Evolutionary conservation across 768 basidiomycete genomes (phyloP), one percentile per base, ranked within the genome.

Genomic region (Amanita fuliginea): DNA sequence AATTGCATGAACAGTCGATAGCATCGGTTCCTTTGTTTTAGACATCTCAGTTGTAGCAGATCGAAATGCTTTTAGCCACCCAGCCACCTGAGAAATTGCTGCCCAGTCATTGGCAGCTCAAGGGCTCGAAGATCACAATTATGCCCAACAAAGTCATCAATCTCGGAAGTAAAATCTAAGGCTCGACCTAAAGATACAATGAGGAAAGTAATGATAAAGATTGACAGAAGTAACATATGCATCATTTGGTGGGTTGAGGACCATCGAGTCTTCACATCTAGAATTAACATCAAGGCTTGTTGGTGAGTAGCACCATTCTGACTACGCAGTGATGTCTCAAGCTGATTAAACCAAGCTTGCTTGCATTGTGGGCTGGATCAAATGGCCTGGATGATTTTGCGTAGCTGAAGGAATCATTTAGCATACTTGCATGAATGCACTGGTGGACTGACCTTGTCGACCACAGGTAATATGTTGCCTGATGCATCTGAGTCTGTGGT

Each of bases 181-280:
- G 64, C 62, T 24, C 59, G 60, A 14, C 53, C 63, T 66, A 44
- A 9, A 47, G 19, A 49, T 18, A 47, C 16, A 26, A 26, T 41
- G n/a, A 11, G 10, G 30, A 24, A 46, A 8, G 28, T 51, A 21
- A 13, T 22, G 40, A 5, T 28, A 44, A 49, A 9, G 47, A 8
- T 30, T 19, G 52, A 48, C 30, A 14, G 13, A 50, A 28, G 13
- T 9, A 19, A 54, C 60, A 26, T 47, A 67, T 60, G 51, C 6
- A 67, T 56, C 64, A 67, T 66, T 19, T 62, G 56, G 47, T 64
- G 60, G 19, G 64, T 64, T n/a, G 64, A 67, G 1, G 60, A 58
- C 66, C 66, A 67, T 0, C 59, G 55, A 4, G 64, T 66, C 11
- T 51, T 42, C 1, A 67, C 64, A 53, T 66, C 64, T 1, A 67